Percentiles rank a stretch among this genome's conserved stretches.
These are phyloP conservation scores for Calonectria honghensis DNA, from an alignment of 2,329 filamentous ascomycete species.

Conservation along the genomic window DNA sequence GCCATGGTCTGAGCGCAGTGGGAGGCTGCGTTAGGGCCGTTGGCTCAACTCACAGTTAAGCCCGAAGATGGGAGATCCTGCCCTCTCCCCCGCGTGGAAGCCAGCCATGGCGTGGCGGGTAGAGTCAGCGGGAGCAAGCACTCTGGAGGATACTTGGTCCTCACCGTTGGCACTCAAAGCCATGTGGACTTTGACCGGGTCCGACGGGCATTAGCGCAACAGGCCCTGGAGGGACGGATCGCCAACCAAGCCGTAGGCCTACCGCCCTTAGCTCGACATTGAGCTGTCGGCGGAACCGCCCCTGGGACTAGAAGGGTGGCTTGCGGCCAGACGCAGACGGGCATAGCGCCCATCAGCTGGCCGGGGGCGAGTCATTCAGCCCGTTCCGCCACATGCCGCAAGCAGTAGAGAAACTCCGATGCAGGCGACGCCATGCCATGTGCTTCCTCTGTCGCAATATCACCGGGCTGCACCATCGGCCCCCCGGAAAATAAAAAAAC, in stretches of 20 bases:
- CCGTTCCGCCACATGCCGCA: slow-evolving; percentile 11
- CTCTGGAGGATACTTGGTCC: background rate
- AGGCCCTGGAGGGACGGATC: background rate
- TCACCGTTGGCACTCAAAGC: slow-evolving; percentile 15
- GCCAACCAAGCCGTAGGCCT: slow-evolving; percentile 17
- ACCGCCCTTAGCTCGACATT: slow-evolving; percentile 19
- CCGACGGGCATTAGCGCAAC: slow-evolving; percentile 8
- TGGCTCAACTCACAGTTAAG: slow-evolving; percentile 32
- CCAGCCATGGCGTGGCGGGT: background rate
- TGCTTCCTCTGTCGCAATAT: background rate
- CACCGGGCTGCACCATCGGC: background rate
- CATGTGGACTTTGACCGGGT: slow-evolving; percentile 21
- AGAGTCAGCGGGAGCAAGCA: slow-evolving; percentile 3
- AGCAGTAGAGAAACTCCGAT: background rate
- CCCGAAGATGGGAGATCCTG: slow-evolving; percentile 19
- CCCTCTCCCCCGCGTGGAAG: slow-evolving; percentile 12
- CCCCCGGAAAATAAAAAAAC: background rate
- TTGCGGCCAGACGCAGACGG: slow-evolving; percentile 9
- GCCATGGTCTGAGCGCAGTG: slow-evolving; percentile 14
- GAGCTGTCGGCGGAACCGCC: background rate
- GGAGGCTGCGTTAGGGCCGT: background rate
- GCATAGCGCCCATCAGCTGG: slow-evolving; percentile 25
- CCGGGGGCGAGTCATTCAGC: slow-evolving; percentile 24
- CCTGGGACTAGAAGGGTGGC: slow-evolving; percentile 12
- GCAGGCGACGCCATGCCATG: background rate